Percentiles rank a stretch among this genome's conserved stretches.
Conservation (phyloP, 208 protist genomes). For the Trypanosoma boissoni region DNA sequence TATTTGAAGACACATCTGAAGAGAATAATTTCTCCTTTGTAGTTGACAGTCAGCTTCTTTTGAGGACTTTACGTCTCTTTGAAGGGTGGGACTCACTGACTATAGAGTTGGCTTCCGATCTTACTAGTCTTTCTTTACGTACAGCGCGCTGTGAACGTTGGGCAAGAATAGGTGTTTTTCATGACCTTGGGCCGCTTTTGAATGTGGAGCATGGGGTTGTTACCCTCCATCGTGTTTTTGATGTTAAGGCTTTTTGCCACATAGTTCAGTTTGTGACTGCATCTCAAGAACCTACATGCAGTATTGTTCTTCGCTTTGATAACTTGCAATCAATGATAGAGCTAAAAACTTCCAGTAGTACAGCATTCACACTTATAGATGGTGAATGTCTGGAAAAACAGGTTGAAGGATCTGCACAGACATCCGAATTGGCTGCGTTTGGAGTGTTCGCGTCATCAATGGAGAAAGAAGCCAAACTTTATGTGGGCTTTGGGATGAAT, state of each 20-base stretch:
- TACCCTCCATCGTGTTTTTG: constrained; percentile 38
- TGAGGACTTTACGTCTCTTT: constrained; percentile 48
- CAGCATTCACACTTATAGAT: constrained; percentile 20
- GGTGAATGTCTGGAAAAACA: constrained; percentile 17
- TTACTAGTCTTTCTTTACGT: constrained; percentile 42
- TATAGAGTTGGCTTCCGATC: constrained; percentile 36
- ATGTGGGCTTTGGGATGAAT: constrained; percentile 47
- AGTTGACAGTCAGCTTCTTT: constrained; percentile 41
- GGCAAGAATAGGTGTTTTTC: constrained; percentile 41
- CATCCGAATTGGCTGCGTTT: constrained; percentile 49
- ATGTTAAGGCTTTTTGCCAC: constrained; percentile 50
- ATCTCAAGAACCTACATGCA: constrained; percentile 45
- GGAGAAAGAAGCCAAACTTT: constrained; percentile 22
- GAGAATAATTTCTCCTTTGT: constrained; percentile 33
- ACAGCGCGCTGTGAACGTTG: constrained; percentile 30
- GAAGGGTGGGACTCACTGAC: constrained; percentile 32
- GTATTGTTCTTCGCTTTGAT: constrained; percentile 34
- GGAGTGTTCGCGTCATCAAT: constrained; percentile 32
- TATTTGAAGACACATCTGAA: constrained; percentile 2
- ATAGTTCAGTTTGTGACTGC: constrained; percentile 35
- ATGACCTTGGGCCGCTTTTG: constrained; percentile 63
- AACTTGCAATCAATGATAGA: constrained; percentile 30
- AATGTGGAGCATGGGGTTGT: constrained; percentile 43
- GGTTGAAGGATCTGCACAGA: constrained; percentile 36
- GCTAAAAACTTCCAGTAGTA: constrained; percentile 32